phyloP scores from a whole-genome alignment of 306 rosid species.

The Cicer chorassanicum region DNA sequence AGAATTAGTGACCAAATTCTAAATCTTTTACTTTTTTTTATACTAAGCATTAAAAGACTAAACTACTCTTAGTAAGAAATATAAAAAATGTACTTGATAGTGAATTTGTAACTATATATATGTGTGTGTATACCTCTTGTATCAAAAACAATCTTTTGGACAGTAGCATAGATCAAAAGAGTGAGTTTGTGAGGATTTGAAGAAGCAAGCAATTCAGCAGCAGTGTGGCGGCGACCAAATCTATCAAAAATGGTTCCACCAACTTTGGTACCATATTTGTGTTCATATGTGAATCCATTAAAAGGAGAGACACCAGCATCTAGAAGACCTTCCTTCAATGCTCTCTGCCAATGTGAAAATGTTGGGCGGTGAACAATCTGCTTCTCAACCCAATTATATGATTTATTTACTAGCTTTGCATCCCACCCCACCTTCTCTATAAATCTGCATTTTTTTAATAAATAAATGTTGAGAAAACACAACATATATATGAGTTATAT shows the following conservation, averaged over 20 bases:
- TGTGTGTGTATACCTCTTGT: conserved; percentile 48
- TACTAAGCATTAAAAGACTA: too few species aligned
- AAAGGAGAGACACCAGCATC: conserved; percentile 80
- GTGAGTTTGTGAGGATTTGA: conserved; percentile 69
- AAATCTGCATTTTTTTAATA: conserved; percentile 60
- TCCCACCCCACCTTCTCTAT: conserved; percentile 78
- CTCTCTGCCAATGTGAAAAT: conserved; percentile 65
- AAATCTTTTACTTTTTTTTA: too few species aligned
- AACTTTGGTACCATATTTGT: conserved; percentile 83
- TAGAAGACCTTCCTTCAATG: conserved; percentile 75
- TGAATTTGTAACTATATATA: too few species aligned
- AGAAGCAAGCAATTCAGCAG: conserved; percentile 80
- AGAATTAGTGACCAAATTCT: too few species aligned
- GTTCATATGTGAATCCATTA: conserved; percentile 96
- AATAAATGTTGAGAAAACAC: background rate
- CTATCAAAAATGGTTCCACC: conserved; percentile 94
- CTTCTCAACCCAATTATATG: conserved; percentile 84
- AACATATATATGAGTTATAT: background rate
- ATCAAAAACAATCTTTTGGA: conserved; percentile 79
- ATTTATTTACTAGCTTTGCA: conserved; percentile 65
- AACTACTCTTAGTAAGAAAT: too few species aligned
- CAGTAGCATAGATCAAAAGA: conserved; percentile 75
- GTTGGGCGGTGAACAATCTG: conserved; percentile 80
- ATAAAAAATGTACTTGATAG: too few species aligned
- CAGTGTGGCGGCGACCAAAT: conserved; percentile 84